These are phyloP conservation scores for Daldinia caldariorum DNA, from an alignment of 495 filamentous ascomycete species.

Conservation along the genomic window DNA sequence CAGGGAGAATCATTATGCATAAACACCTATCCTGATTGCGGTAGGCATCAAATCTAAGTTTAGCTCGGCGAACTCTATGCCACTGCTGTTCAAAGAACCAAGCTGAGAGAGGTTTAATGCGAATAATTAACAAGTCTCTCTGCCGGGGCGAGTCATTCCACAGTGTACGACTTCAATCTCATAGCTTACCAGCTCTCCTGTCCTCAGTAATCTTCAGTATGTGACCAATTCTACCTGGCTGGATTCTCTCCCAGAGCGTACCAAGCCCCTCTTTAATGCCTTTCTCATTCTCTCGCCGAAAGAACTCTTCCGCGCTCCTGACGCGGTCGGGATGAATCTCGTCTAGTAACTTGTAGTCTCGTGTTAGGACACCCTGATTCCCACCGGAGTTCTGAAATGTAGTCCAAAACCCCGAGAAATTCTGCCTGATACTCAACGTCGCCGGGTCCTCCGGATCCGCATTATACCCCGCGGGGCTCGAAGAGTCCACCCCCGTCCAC, in stretches of 20 bases:
- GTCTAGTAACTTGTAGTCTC: slow-evolving; percentile 63
- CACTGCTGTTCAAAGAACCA: background rate
- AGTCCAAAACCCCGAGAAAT: slow-evolving; percentile 66
- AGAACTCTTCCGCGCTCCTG: slow-evolving; percentile 61
- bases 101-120: background rate
- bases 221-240: slow-evolving; percentile 42
- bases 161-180: slow-evolving; percentile 18
- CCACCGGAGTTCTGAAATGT: slow-evolving; percentile 54
- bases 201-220: slow-evolving; percentile 53
- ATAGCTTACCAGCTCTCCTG: slow-evolving; percentile 45
- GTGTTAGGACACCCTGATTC: slow-evolving; percentile 52
- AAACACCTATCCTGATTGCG: background rate
- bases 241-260: slow-evolving; percentile 50
- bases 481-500: slow-evolving; percentile 31
- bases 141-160: background rate
- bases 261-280: slow-evolving; percentile 44
- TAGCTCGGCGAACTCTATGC: background rate
- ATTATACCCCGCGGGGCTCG: slow-evolving; percentile 51
- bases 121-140: background rate
- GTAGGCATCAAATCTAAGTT: background rate
- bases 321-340: slow-evolving; percentile 62
- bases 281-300: slow-evolving; percentile 55
- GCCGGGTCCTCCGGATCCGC: slow-evolving; percentile 53
- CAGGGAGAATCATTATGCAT: background rate
- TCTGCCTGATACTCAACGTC: slow-evolving; percentile 58